Percentiles rank a stretch among this genome's conserved stretches.
Conservation (phyloP, 495 filamentous ascomycete species). For the Talaromyces stipitatus region DNA sequence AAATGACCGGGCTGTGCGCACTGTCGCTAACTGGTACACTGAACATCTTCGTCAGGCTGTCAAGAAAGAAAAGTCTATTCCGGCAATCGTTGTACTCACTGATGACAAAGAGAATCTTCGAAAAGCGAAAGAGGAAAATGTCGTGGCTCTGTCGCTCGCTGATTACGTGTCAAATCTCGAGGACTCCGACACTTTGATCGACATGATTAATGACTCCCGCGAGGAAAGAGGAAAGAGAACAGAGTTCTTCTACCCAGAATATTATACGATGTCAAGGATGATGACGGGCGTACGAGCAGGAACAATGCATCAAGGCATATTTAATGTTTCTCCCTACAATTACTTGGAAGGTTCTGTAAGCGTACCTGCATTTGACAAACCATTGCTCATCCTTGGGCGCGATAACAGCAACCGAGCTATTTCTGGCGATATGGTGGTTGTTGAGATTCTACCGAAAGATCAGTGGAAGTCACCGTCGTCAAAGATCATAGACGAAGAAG, state of each 20-base stretch:
- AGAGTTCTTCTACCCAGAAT: conserved; percentile 76
- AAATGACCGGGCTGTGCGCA: conserved; percentile 86
- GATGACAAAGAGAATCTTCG: conserved; percentile 82
- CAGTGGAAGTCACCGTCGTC: conserved; percentile 96
- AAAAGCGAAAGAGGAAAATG: conserved; percentile 70
- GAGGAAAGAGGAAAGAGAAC: conserved; percentile 58
- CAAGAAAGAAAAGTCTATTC: conserved; percentile 47
- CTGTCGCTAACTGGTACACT: conserved; percentile 81
- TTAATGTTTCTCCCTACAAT: conserved; percentile 96
- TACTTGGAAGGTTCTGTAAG: conserved; percentile 89
- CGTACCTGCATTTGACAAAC: conserved; percentile 81
- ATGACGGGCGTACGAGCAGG: conserved; percentile 84
- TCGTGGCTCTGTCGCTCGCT: conserved; percentile 57
- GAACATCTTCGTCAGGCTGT: conserved; percentile 62
- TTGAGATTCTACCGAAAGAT: conserved; percentile 84
- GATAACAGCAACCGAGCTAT: conserved; percentile 95
- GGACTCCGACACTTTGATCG: conserved; percentile 75
- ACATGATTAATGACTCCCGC: conserved; percentile 80
- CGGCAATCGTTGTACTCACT: conserved; percentile 84
- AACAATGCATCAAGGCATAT: conserved; percentile 84
- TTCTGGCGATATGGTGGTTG: conserved; percentile 82
- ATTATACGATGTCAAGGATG: conserved; percentile 86
- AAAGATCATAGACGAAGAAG: conserved; percentile 92
- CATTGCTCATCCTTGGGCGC: conserved; percentile 81
- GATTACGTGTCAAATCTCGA: conserved; percentile 80